These are phyloP conservation scores for Gleditsia sinensis DNA, from an alignment of 306 rosid species.

Conservation along the genomic window DNA sequence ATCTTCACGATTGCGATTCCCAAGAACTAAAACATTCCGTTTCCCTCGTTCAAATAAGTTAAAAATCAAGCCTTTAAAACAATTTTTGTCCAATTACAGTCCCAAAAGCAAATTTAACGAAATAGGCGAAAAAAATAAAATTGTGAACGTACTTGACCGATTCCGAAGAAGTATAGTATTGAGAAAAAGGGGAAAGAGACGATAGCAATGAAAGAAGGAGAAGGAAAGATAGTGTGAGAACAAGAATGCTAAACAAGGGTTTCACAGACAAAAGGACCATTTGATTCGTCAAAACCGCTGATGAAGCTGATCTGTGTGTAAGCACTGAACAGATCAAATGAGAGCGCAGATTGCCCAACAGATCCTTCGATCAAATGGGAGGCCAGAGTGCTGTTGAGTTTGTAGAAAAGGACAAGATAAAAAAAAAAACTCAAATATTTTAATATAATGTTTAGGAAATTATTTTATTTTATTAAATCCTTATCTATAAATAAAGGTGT, in stretches of 20 bases:
- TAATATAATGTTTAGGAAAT: too few species aligned
- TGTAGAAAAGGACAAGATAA: too few species aligned
- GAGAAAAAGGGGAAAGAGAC: slow-evolving; percentile 47
- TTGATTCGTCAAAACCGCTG: slow-evolving; percentile 24
- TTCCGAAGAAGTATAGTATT: slow-evolving; percentile 34
- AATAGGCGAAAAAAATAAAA: not conserved
- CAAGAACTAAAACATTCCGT: not conserved
- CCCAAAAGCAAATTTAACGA: not conserved
- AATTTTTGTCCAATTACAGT: not conserved
- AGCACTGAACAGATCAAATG: not conserved
- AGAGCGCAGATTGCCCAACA: not conserved
- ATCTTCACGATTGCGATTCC: not conserved
- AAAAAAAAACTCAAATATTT: too few species aligned
- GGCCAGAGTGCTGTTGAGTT: too few species aligned
- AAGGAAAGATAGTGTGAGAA: slow-evolving; percentile 50
- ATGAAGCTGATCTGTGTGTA: not conserved
- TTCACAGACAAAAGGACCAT: slow-evolving; percentile 73
- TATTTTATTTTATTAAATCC: too few species aligned
- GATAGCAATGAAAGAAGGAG: slow-evolving; percentile 52
- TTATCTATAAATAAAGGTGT: too few species aligned
- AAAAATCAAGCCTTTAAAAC: not conserved
- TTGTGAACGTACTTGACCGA: slow-evolving; percentile 42
- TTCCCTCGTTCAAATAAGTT: not conserved
- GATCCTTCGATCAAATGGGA: too few species aligned
- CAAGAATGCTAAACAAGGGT: slow-evolving; percentile 56